These are phyloP conservation scores for Globisporangium irregulare DNA, from an alignment of 352 stramenopile species.

Conservation along the genomic window DNA sequence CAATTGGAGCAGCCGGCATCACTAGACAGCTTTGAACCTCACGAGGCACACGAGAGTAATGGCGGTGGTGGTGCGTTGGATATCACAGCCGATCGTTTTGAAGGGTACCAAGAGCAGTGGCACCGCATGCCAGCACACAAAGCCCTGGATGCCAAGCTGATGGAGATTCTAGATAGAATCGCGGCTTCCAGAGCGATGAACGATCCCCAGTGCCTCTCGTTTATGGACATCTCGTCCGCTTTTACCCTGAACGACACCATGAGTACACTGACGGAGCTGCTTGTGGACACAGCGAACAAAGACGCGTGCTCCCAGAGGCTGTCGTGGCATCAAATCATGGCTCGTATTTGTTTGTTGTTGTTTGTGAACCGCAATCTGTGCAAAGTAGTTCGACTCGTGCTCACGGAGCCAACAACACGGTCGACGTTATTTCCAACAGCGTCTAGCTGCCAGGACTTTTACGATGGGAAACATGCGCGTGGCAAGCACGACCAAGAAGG, in stretches of 20 bases:
- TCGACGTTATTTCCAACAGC: neutral
- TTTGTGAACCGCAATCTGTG: slow-evolving; percentile 46
- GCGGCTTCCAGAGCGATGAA: slow-evolving; percentile 19
- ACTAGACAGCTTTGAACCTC: neutral
- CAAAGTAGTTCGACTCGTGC: slow-evolving; percentile 31
- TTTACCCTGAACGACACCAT: slow-evolving; percentile 19
- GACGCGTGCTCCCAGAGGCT: neutral
- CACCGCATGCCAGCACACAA: neutral
- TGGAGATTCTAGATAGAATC: slow-evolving; percentile 27
- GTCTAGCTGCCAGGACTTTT: neutral
- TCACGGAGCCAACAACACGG: slow-evolving; percentile 18
- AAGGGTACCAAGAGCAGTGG: slow-evolving; percentile 4
- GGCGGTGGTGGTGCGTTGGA: neutral
- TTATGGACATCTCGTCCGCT: slow-evolving; percentile 27
- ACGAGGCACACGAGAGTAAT: neutral
- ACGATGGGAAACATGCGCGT: neutral
- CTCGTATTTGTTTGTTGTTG: slow-evolving; percentile 36
- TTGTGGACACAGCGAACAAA: neutral
- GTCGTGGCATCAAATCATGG: slow-evolving; percentile 13
- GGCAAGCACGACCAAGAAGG: neutral
- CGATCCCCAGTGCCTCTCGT: slow-evolving; percentile 25
- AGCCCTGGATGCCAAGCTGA: slow-evolving; percentile 25
- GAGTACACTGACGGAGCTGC: neutral
- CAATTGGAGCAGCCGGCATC: slow-evolving; percentile 6
- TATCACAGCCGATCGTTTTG: neutral